A percentile compares a stretch with the other conserved stretches of the same genome.
Conservation (phyloP, 1,284 basidiomycete species). For the Puccinia coronata region DNA sequence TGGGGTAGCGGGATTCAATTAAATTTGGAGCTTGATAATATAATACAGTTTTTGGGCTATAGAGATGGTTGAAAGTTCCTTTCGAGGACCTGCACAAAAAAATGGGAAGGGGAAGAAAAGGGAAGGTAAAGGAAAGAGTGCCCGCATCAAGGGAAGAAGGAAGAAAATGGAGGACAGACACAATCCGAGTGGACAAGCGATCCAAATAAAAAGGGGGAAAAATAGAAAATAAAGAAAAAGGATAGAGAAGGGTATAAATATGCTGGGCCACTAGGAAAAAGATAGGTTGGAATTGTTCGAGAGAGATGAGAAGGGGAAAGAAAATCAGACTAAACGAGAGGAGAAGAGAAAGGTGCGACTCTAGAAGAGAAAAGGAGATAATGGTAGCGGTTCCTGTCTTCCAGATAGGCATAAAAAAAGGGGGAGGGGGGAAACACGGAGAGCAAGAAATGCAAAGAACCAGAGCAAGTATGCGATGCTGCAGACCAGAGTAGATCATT, state of each 20-base stretch:
- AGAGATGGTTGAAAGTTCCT: no score
- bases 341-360: not conserved
- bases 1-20: not conserved
- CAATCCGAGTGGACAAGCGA: not conserved
- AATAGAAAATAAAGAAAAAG: not conserved
- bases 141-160: not conserved
- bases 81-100: not conserved
- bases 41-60: not conserved
- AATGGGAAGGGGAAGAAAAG: not conserved
- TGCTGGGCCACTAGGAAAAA: no score
- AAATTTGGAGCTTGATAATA: not conserved
- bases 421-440: not conserved
- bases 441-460: no score
- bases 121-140: no score
- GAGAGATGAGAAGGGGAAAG: not conserved
- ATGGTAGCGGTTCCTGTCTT: not conserved
- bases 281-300: no score
- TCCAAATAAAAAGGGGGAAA: conserved; percentile 7
- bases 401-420: conserved; percentile 18
- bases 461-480: not conserved
- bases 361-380: not conserved
- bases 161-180: not conserved
- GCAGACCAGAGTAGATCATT: not conserved
- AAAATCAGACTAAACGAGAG: not conserved
- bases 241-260: not conserved